phyloP scores from a whole-genome alignment of 805 yeast species.

The Candida awuae region DNA sequence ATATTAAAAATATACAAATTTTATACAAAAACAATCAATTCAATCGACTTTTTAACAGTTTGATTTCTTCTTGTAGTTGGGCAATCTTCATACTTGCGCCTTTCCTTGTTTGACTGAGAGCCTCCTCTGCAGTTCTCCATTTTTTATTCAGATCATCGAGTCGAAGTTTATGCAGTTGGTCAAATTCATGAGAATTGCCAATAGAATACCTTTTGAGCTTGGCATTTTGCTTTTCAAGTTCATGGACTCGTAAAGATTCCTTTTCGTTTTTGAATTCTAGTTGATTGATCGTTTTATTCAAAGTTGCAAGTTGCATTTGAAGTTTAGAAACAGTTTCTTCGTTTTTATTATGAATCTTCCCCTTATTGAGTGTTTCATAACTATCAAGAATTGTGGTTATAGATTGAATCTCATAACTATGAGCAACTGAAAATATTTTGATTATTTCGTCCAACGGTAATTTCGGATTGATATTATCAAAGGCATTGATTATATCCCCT shows the following conservation, averaged over 20 bases:
- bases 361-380: neutral
- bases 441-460: neutral
- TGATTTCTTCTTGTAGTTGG: conserved; percentile 51
- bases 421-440: conserved; percentile 7
- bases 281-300: conserved; percentile 3
- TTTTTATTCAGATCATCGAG: conserved; percentile 54
- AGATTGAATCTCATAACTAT: conserved; percentile 8
- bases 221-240: conserved; percentile 2
- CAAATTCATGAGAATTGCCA: conserved; percentile 8
- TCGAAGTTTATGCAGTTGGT: conserved; percentile 31
- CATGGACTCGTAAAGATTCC: conserved; percentile 5
- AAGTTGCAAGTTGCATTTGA: neutral
- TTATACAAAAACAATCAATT: too few relatives aligned
- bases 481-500: neutral
- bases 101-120: conserved; percentile 51
- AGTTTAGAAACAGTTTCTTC: conserved; percentile 2
- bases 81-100: conserved; percentile 45
- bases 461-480: neutral
- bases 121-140: conserved; percentile 67
- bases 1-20: too few relatives aligned
- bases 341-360: neutral
- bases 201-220: neutral
- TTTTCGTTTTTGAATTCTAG: conserved; percentile 3
- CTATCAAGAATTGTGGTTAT: conserved; percentile 5
- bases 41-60: conserved; percentile 22